phyloP scores from a whole-genome alignment of 2,329 filamentous ascomycete species.

The Scortechinia acanthostroma region DNA sequence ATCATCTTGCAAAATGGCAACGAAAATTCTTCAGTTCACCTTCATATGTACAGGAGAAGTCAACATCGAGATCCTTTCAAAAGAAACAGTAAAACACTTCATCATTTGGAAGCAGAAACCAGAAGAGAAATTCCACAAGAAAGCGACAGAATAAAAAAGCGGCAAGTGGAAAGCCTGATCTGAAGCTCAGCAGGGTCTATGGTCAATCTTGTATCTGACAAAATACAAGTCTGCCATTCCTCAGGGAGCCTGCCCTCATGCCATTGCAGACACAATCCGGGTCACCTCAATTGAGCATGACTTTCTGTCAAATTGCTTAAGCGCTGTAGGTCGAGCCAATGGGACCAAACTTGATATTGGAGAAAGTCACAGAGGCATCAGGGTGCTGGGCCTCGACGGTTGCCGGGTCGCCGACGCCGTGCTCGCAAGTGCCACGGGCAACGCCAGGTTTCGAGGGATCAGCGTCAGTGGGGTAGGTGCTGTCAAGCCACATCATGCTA shows the following conservation, averaged over 20 bases:
- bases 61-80: no score
- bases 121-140: no score
- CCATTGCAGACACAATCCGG: neutral
- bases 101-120: no score
- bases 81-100: no score
- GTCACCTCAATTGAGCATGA: neutral
- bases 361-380: slow-evolving; percentile 17
- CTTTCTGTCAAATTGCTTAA: neutral
- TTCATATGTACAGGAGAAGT: no score
- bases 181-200: no score
- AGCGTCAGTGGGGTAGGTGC: slow-evolving; percentile 36
- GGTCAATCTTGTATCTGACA: no score
- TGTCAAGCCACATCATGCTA: slow-evolving; percentile 57
- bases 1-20: no score
- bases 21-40: no score
- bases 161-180: no score
- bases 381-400: slow-evolving; percentile 24
- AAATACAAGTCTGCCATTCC: neutral
- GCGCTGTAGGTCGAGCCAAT: slow-evolving; percentile 8
- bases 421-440: slow-evolving; percentile 31
- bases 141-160: neutral
- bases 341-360: slow-evolving; percentile 12
- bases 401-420: slow-evolving; percentile 25
- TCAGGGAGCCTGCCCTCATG: neutral
- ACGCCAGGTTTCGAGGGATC: slow-evolving; percentile 25